phyloP scores from a whole-genome alignment of 2,329 filamentous ascomycete species.

The Zymoseptoria ardabiliae region DNA sequence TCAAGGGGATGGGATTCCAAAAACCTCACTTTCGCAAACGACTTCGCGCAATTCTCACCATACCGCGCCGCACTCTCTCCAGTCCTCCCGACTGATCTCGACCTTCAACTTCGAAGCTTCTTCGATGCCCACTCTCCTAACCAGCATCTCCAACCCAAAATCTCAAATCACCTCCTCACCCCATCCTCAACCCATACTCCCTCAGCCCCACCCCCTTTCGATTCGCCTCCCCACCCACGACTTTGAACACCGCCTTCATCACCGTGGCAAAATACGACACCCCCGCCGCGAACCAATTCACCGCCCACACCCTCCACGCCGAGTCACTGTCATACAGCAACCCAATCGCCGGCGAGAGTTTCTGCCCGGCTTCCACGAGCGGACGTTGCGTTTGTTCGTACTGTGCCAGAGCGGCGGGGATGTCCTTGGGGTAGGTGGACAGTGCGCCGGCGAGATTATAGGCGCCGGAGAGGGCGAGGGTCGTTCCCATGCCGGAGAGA shows the following conservation, averaged over 20 bases:
- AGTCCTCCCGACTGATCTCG: too few species aligned
- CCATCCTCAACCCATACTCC: conserved; percentile 24
- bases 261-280: conserved; percentile 9
- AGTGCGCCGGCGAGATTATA: conserved; percentile 29
- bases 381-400: conserved; percentile 23
- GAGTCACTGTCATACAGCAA: conserved; percentile 21
- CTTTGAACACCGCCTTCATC: conserved; percentile 11
- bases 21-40: too few species aligned
- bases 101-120: too few species aligned
- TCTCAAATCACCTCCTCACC: conserved; percentile 1
- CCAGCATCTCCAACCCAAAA: neutral
- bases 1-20: too few species aligned
- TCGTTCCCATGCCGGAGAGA: conserved; percentile 31
- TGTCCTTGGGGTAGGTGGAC: conserved; percentile 11
- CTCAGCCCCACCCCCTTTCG: conserved; percentile 14
- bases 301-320: conserved; percentile 14
- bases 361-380: conserved; percentile 21
- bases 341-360: conserved; percentile 20
- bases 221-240: conserved; percentile 19
- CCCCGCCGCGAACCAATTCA: conserved; percentile 11
- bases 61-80: too few species aligned
- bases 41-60: too few species aligned
- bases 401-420: conserved; percentile 15
- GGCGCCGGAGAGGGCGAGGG: conserved; percentile 28
- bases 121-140: neutral